Evolutionary conservation across 176 grass and related monocot genomes (phyloP), one percentile per base, ranked within the genome.

Genomic region (Aegilops umbellulata): DNA sequence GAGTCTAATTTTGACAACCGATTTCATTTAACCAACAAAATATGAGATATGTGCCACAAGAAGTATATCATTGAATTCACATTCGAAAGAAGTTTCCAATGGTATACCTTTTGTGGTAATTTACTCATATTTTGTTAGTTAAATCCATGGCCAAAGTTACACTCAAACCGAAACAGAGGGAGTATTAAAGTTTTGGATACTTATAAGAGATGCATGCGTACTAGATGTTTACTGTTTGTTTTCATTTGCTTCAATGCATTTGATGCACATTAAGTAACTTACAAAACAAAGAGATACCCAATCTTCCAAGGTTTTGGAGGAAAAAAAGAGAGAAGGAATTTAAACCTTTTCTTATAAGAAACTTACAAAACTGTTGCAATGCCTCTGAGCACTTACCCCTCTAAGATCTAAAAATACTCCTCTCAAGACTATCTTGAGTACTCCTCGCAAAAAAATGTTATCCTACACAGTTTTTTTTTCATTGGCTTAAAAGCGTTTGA

Each of bases 211-310:
- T 76, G 31, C 19, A 46, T 29, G 8, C 60, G 25, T 76, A 29
- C 26, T 23, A 19, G 10, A 51, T 42, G 39, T 20, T 34, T 22
- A 4, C n/a, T 64, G 35, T 19, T 70, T 69, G 0, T 30, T 82
- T 83, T 41, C 10, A 32, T 41, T 36, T 53, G 24, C 8, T 77
- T 70, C 36, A 69, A 63, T 78, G 19, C 64, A 86, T 82, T 39
- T n/a, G 15, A 62, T 13, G 32, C 2, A 26, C 42, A 64, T 22
- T 32, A 71, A 53, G 64, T 68, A 36, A 38, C 29, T 23, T 30
- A 30, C 29, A 30, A 30, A 30, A 30, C 29, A 30, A 30, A 3
- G 39, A 7, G 31, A 65, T 12, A 23, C n/a, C 32, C 32, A 55
- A n/a, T 78, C 29, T 60, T 79, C 31, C 7, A 64, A 84, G 63